Evolutionary conservation across 352 stramenopile species (phyloP), one percentile per base, ranked within the genome.

Genomic region (Phytophthora colocasiae): DNA sequence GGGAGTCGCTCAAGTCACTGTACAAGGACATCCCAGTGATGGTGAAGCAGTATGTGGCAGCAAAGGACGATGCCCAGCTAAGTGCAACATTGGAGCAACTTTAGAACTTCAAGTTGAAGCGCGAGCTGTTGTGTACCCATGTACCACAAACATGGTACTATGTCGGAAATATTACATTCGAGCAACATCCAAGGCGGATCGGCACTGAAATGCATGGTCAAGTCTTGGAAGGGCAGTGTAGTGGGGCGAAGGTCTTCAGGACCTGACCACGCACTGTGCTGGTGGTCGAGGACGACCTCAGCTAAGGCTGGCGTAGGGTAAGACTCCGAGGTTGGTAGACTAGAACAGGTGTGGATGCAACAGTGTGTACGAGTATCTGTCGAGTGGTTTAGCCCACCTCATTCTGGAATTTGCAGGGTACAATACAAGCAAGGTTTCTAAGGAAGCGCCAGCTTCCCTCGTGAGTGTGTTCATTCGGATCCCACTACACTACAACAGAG

Each of bases 21-120:
- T 50, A 50, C 26, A 56, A 50, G 26, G 45, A 63, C 22, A 63
- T 63, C 15, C 45, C 45, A n/a, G 56, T 50, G 56, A 43, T 63
- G 45, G 56, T 63, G 22, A 63, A 55, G 45, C 55, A 56, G 44
- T 63, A 49, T 19, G 17, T 46, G 14, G 43, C 19, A 41, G 24
- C 3, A 6, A 3, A 1, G 32, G 22, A n/a, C 36, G 56, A 64
- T 24, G n/a, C 4, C 1, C 10, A 56, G 15, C n/a, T 64, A 15
- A 24, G 2, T 26, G 26, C 9, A 44, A 19, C 22, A 0, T 24
- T 62, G 41, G 31, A 54, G 54, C 41, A 62, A 53, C n/a, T 34
- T 46, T 54, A 53, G 10, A 0, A 46, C 31, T 58, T 62, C 41
- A 47, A 62, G 0, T 54, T 62, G 43, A 46, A 39, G 54, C 5